These are phyloP conservation scores for Aspergillus floridensis DNA, from an alignment of 2,329 filamentous ascomycete species.

Conservation along the genomic window DNA sequence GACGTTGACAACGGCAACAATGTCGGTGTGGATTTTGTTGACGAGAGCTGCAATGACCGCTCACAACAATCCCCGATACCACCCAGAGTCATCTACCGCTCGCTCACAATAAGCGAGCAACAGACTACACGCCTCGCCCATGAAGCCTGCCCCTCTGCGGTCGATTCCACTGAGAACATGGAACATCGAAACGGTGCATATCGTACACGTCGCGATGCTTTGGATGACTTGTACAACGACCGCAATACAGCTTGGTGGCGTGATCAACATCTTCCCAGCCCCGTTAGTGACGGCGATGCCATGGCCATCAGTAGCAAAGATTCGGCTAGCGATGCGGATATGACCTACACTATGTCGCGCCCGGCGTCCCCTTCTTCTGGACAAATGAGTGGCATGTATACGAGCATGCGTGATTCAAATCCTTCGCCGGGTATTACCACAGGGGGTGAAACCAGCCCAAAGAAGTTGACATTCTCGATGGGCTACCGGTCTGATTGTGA, in stretches of 20 bases:
- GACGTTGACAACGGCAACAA: slow-evolving; percentile 32
- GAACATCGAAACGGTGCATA: background rate
- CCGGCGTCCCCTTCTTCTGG: slow-evolving; percentile 6
- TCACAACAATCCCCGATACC: slow-evolving; percentile 31
- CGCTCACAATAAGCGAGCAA: slow-evolving; percentile 32
- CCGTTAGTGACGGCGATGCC: slow-evolving; percentile 37
- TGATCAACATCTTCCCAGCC: slow-evolving; percentile 37
- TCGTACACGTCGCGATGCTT: background rate
- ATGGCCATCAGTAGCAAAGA: slow-evolving; percentile 8
- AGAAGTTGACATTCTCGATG: slow-evolving; percentile 67
- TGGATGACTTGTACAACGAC: slow-evolving; percentile 2
- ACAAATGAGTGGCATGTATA: background rate
- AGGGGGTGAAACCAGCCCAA: background rate
- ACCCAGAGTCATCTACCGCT: slow-evolving; percentile 28
- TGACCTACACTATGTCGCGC: slow-evolving; percentile 14
- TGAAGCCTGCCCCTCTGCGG: slow-evolving; percentile 25
- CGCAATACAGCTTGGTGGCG: slow-evolving; percentile 21
- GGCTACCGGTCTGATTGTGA: slow-evolving; percentile 75
- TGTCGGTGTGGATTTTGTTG: slow-evolving; percentile 20
- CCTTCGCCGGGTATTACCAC: background rate
- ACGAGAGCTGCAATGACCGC: slow-evolving; percentile 17
- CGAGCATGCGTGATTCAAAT: background rate
- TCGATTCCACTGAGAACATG: background rate
- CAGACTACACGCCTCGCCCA: slow-evolving; percentile 30
- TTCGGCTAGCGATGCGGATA: slow-evolving; percentile 18